Evolutionary conservation across 1,284 basidiomycete species (phyloP), one percentile per base, ranked within the genome.

Genomic region (Papiliotrema nemorosa): DNA sequence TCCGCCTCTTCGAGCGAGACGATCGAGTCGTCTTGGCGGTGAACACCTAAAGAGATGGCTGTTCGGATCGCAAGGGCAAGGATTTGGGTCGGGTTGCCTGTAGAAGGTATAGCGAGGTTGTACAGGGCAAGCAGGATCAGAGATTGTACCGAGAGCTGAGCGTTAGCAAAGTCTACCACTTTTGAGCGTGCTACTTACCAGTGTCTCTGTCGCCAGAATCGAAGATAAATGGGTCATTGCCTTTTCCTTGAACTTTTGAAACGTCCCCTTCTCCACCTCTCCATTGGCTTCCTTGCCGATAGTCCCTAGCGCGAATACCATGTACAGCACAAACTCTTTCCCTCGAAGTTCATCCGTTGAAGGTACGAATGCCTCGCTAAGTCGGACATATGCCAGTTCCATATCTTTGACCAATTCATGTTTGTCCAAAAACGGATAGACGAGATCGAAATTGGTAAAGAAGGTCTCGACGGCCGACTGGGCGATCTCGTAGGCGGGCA

Each of bases 271-370:
- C 6, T 51, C 45, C 1, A 51, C 52, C 49, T 61, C 62, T 9
- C 60, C 60, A 6, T 54, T 36, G 2, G 58, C 55, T 36, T 59
- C 62, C 10, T 47, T 36, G 14, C 50, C 48, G 13, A 53, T 52
- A 1, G 52, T 57, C 2, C 66, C 66, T 24, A 67, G 55, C 1
- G 64, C 60, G 22, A 64, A 58, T 16, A 66, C 59, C 60, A 67
- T 61, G 55, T 57, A 60, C n/a, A 64, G 37, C 29, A 63, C 40
- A 45, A 67, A 66, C 42, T 66, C 60, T 34, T 60, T 59, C 1
- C 60, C 41, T 4, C 50, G 41, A 24, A 27, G 34, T 18, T 18
- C 21, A 33, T 45, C 36, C 31, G 43, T 12, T 49, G 7, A 10
- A 9, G 24, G 36, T 5, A 5, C 21, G 16, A 13, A 7, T 24